Base-by-base conservation (phyloP, 208 protist species). In the Leishmania braziliensis region DNA sequence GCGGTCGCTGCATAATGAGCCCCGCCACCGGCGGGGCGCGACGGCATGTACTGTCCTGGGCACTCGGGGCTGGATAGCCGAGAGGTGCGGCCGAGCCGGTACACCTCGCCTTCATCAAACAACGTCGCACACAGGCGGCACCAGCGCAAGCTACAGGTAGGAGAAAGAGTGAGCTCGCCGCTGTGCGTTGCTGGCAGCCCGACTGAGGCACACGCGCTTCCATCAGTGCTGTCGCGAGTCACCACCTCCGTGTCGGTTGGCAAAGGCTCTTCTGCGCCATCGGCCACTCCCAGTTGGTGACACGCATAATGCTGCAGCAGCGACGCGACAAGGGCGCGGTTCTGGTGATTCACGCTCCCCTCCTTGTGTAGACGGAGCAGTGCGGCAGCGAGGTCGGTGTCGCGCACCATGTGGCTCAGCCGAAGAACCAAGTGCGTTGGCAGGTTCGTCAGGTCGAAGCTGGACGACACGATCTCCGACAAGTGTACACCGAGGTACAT, bases 91-190 rank as follows among this genome's bases (percentile, higher is more conserved):
- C 78, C 43, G 14, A 89, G 58, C 23, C 88, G 88, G 50, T 86
- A 48, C 58, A 90, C 75, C 62, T 91, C 89, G 1, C 81, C 76
- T 10, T 88, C 54, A 72, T 96, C 91, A 78, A 90, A 90, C 9
- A 96, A 83, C 12, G 73, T 79, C 36, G 78, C 86, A 73, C 93
- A 96, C 71, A 93, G 72, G 39, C 90, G 78, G 75, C 93, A 96
- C 93, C 93, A 96, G 53, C 87, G 76, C 77, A 95, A 78, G 5
- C 89, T 81, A 51, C 54, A 86, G 12, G 76, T 46, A 5, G 26
- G 43, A 14, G 43, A 62, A 53, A 86, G 53, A 39, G 26, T 51
- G 12, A 83, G 36, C 3, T 51, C 62, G 18, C 71, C 72, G n/a
- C 56, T 53, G 23, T 3, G 53, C 66, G 43, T 23, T 51, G 26